A percentile compares a stretch with the other conserved stretches of the same genome.
These are phyloP conservation scores for Clonostachys byssicola DNA, from an alignment of 2,329 filamentous ascomycete species.

Conservation along the genomic window DNA sequence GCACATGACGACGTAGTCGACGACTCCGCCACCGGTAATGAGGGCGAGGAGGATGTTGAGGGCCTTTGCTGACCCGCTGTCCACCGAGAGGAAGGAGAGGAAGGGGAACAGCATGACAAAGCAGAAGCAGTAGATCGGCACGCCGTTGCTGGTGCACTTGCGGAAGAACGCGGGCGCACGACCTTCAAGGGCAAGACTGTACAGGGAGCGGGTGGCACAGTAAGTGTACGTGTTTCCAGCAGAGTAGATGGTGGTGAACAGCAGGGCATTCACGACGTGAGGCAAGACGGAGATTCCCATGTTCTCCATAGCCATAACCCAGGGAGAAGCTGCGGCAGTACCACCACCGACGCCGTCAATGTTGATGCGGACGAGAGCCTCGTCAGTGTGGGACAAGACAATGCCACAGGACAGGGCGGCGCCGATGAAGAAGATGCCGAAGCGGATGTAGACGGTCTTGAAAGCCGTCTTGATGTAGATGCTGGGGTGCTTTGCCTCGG, in stretches of 20 bases:
- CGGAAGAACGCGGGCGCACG: conserved; percentile 47
- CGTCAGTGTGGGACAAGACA: conserved; percentile 21
- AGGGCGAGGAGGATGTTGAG: conserved; percentile 52
- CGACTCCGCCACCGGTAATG: conserved; percentile 52
- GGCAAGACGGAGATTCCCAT: conserved; percentile 48
- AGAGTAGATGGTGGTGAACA: conserved; percentile 36
- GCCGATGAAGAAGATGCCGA: conserved; percentile 21
- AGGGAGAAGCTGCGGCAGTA: conserved; percentile 47
- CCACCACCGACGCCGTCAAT: conserved; percentile 21
- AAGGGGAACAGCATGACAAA: conserved; percentile 49
- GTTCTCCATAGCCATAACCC: conserved; percentile 52
- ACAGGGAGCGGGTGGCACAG: conserved; percentile 43
- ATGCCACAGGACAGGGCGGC: conserved; percentile 23
- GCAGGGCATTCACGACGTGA: conserved; percentile 51
- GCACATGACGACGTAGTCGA: conserved; percentile 56
- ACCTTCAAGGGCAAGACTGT: conserved; percentile 44
- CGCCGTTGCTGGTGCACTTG: conserved; percentile 55
- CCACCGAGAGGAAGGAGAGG: conserved; percentile 47
- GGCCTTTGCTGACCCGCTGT: conserved; percentile 39
- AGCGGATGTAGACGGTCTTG: conserved; percentile 16
- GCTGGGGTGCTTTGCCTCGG: conserved; percentile 50
- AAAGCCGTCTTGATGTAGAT: conserved; percentile 43
- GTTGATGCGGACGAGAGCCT: conserved; percentile 12
- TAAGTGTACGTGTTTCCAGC: conserved; percentile 48
- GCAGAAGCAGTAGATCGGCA: conserved; percentile 54